Conservation (phyloP, 2,329 filamentous ascomycete genomes). For the Claviceps sp. region DNA sequence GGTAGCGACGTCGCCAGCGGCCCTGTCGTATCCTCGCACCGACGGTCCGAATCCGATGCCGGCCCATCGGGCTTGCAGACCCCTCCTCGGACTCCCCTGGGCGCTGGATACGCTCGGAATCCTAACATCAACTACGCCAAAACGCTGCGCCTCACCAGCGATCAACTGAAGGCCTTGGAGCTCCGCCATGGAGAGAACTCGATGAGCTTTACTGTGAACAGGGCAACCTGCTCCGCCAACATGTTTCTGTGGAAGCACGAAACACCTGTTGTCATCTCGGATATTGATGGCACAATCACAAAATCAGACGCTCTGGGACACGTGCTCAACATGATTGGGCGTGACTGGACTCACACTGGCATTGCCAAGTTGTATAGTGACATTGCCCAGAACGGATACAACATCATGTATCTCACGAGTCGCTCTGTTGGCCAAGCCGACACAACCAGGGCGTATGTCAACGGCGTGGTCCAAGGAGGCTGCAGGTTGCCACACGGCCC, state of each 20-base stretch:
- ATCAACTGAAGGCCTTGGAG: conserved; percentile 77
- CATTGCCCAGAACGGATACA: conserved; percentile 90
- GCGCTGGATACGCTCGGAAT: conserved; percentile 49
- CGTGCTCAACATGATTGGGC: conserved; percentile 88
- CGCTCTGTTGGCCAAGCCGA: conserved; percentile 90
- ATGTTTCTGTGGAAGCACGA: conserved; percentile 93
- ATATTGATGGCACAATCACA: conserved; percentile 97
- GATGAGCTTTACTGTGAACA: conserved; percentile 94
- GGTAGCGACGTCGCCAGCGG: conserved; percentile 49
- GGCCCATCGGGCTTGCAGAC: conserved; percentile 43
- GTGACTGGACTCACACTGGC: conserved; percentile 94
- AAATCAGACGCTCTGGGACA: conserved; percentile 94
- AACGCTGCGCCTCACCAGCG: conserved; percentile 85
- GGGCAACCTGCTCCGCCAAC: conserved; percentile 77
- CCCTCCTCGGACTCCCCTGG: conserved; percentile 56
- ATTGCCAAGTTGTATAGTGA: conserved; percentile 97
- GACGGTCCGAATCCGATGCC: conserved; percentile 54
- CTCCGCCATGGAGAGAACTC: conserved; percentile 77
- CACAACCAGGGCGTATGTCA: conserved; percentile 75
- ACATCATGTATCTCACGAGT: conserved; percentile 95
- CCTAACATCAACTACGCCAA: conserved; percentile 87
- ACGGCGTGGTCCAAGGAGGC: conserved; percentile 77
- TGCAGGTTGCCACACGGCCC: conserved; percentile 79
- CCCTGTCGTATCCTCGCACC: conserved; percentile 34
- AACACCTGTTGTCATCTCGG: conserved; percentile 89